Percentiles rank a stretch among this genome's conserved stretches.
These are phyloP conservation scores for Diaporthe eres DNA, from an alignment of 2,329 filamentous ascomycete species.

Conservation along the genomic window DNA sequence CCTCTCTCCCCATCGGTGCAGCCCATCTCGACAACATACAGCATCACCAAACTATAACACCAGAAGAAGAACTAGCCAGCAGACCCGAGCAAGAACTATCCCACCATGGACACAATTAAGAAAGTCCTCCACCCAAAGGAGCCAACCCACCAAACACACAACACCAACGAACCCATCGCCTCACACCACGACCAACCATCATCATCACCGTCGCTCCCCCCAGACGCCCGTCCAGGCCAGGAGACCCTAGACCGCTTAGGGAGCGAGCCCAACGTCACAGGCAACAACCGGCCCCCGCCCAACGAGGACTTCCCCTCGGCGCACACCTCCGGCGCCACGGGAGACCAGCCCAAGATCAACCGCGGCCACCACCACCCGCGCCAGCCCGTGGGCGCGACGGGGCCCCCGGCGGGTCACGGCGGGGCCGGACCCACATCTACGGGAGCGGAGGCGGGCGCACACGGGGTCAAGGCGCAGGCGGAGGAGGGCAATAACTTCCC, in stretches of 20 bases:
- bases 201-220: not conserved
- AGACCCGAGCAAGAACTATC: no score
- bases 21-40: not conserved
- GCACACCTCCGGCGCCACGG: not conserved
- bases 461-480: slow-evolving; percentile 29
- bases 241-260: slow-evolving; percentile 36
- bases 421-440: not conserved
- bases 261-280: slow-evolving; percentile 36
- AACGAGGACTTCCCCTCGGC: slow-evolving; percentile 2
- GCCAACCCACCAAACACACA: slow-evolving; percentile 8
- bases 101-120: slow-evolving; percentile 40
- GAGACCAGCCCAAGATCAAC: slow-evolving; percentile 36
- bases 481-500: slow-evolving; percentile 44
- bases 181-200: slow-evolving; percentile 12
- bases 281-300: slow-evolving; percentile 31
- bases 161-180: slow-evolving; percentile 25
- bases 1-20: no score
- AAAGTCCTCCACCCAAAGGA: slow-evolving; percentile 41
- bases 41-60: no score
- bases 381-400: slow-evolving; percentile 39
- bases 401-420: slow-evolving; percentile 30
- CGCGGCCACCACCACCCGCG: slow-evolving; percentile 42
- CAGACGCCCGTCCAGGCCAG: slow-evolving; percentile 15
- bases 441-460: not conserved
- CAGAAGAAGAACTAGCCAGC: no score